Conservation (phyloP, 805 yeast species). For the Candida boleticola region DNA sequence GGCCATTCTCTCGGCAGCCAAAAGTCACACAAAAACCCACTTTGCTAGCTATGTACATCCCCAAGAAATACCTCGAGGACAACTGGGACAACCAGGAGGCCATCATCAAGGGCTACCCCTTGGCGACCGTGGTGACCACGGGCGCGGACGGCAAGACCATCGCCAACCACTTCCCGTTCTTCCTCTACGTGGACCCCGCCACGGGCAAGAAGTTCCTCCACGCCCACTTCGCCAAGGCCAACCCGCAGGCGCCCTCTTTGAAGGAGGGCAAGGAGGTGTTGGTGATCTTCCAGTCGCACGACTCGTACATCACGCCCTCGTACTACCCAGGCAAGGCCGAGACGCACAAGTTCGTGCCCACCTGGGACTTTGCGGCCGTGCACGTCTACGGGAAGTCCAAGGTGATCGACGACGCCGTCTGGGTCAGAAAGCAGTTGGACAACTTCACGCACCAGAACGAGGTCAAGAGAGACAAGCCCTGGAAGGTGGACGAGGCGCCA, state of each 20-base stretch:
- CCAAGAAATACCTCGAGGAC: constrained; percentile 26
- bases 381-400: constrained; percentile 54
- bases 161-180: constrained; percentile 60
- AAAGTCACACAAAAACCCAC: too few species aligned
- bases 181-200: constrained; percentile 32
- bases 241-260: constrained; percentile 48
- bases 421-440: constrained; percentile 44
- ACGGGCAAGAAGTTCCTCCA: constrained; percentile 41
- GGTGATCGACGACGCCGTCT: constrained; percentile 43
- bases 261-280: constrained; percentile 38
- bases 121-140: constrained; percentile 49
- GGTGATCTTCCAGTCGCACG: constrained; percentile 50
- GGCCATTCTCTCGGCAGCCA: too few species aligned
- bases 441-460: constrained; percentile 50
- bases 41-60: constrained; percentile 44
- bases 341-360: constrained; percentile 65
- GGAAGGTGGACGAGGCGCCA: constrained; percentile 62
- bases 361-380: constrained; percentile 63
- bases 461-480: constrained; percentile 35
- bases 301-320: constrained; percentile 55
- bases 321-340: constrained; percentile 57
- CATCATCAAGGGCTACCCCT: constrained; percentile 47
- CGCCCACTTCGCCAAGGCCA: constrained; percentile 55
- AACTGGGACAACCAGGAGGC: constrained; percentile 37
- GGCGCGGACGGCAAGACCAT: constrained; percentile 38